Percentiles rank a stretch among this genome's conserved stretches.
Evolutionary conservation across 345 rosid genomes (phyloP).

Genomic region (Psidium friedrichsthalianum): DNA sequence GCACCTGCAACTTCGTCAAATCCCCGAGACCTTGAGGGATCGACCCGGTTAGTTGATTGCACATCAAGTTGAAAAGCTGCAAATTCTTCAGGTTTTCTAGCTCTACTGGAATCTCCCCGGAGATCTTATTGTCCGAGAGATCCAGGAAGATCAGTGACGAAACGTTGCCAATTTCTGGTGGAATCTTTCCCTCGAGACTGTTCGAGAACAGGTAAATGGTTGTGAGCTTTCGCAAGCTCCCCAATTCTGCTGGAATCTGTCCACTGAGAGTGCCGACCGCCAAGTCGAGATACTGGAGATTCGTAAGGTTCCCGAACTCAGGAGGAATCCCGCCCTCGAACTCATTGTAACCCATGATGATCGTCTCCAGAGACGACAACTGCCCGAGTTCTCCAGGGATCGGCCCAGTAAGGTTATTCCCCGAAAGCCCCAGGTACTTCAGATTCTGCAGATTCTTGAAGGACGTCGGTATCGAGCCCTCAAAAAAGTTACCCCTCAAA

Average conservation of each 20-base stretch:
- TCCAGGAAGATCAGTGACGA: conserved; percentile 51
- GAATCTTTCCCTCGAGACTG: conserved; percentile 46
- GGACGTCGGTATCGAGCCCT: conserved; percentile 43
- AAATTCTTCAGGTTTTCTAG: conserved; percentile 36
- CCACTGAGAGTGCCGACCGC: conserved; percentile 63
- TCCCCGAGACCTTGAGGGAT: conserved; percentile 49
- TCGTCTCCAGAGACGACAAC: conserved; percentile 48
- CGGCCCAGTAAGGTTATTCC: conserved; percentile 57
- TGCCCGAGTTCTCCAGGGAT: conserved; percentile 49
- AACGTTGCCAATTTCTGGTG: conserved; percentile 46
- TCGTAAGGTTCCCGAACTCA: conserved; percentile 59
- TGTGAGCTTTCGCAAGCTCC: conserved; percentile 43
- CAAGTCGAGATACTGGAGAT: conserved; percentile 57
- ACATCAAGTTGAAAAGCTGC: conserved; percentile 68
- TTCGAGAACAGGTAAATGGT: conserved; percentile 58
- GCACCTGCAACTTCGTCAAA: conserved; percentile 45
- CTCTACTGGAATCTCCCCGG: conserved; percentile 56
- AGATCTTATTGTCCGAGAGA: conserved; percentile 61
- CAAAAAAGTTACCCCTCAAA: conserved; percentile 68
- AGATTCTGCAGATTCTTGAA: conserved; percentile 47
- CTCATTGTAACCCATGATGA: conserved; percentile 61
- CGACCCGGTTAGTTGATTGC: conserved; percentile 46
- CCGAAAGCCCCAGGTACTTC: conserved; percentile 68
- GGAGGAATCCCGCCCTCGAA: conserved; percentile 56
- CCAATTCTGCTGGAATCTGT: conserved; percentile 48